Evolutionary conservation across 139 green algal species (phyloP).

Genomic region (Coelastrella sp.): DNA sequence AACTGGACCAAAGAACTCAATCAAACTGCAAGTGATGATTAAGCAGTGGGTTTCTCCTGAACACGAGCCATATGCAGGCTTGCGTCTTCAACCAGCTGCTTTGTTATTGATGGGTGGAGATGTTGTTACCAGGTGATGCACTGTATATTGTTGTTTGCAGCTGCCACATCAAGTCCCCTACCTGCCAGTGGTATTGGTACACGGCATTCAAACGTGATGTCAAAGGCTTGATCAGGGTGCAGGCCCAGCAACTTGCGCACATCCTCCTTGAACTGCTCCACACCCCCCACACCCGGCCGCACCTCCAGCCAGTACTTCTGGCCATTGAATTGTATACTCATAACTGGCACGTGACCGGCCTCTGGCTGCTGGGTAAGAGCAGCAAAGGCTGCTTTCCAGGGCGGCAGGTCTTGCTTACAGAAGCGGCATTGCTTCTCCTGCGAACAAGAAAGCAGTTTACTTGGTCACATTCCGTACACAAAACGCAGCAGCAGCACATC

Average conservation of each 20-base stretch:
- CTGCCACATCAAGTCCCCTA: not conserved
- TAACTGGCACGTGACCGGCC: slow-evolving; percentile 29
- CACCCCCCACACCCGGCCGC: slow-evolving; percentile 30
- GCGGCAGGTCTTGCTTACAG: slow-evolving; percentile 43
- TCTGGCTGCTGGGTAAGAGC: slow-evolving; percentile 9
- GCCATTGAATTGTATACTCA: slow-evolving; percentile 55
- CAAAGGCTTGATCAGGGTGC: slow-evolving; percentile 42
- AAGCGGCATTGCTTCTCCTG: slow-evolving; percentile 59
- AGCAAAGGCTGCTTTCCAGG: slow-evolving; percentile 45
- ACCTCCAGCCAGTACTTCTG: slow-evolving; percentile 38
- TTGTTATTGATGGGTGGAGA: too few species aligned
- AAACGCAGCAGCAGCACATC: not conserved
- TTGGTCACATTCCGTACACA: not conserved
- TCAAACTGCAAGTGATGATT: too few species aligned
- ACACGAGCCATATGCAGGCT: too few species aligned
- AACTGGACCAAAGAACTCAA: too few species aligned
- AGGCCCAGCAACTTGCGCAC: slow-evolving; percentile 49
- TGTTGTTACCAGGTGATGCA: too few species aligned
- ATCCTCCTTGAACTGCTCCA: slow-evolving; percentile 53
- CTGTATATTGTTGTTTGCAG: not conserved
- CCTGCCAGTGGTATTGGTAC: slow-evolving; percentile 12
- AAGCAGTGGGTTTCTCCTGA: too few species aligned
- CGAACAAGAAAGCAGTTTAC: not conserved
- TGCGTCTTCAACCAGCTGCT: too few species aligned
- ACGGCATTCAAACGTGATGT: slow-evolving; percentile 59